Conservation (phyloP, 768 basidiomycete species). For the Termitomyces sp. region DNA sequence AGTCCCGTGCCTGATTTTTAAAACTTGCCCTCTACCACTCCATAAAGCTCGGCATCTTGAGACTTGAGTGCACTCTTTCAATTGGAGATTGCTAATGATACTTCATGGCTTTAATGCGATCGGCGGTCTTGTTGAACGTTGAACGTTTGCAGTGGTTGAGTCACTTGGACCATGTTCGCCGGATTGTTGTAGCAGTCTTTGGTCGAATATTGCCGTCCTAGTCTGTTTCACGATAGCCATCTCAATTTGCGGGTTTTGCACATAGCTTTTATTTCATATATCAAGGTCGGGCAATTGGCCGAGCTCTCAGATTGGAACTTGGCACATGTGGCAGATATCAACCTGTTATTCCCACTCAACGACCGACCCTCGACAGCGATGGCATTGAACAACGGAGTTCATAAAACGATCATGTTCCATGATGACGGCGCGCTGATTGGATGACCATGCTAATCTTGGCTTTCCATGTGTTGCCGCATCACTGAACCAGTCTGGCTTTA, state of each 20-base stretch:
- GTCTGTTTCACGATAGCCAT: neutral
- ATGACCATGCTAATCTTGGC: constrained; percentile 10
- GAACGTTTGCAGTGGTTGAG: neutral
- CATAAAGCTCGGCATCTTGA: neutral
- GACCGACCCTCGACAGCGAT: neutral
- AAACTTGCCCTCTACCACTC: neutral
- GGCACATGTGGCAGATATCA: constrained; percentile 1
- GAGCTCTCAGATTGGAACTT: neutral
- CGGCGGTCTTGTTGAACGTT: neutral
- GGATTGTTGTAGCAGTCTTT: neutral
- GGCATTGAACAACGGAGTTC: neutral
- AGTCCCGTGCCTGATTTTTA: neutral
- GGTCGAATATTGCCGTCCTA: neutral
- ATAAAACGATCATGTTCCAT: neutral
- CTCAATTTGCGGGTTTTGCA: neutral
- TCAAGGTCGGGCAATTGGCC: constrained; percentile 5
- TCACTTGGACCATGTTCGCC: too few relatives aligned
- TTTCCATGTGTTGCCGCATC: constrained; percentile 8
- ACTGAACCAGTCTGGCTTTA: constrained; percentile 11
- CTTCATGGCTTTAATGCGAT: neutral
- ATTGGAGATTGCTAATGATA: neutral
- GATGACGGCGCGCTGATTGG: constrained; percentile 1
- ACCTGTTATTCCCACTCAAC: neutral
- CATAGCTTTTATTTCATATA: neutral
- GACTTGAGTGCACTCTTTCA: neutral